phyloP scores from a whole-genome alignment of 257 asterid genomes.

The Penstemon barbatus region DNA sequence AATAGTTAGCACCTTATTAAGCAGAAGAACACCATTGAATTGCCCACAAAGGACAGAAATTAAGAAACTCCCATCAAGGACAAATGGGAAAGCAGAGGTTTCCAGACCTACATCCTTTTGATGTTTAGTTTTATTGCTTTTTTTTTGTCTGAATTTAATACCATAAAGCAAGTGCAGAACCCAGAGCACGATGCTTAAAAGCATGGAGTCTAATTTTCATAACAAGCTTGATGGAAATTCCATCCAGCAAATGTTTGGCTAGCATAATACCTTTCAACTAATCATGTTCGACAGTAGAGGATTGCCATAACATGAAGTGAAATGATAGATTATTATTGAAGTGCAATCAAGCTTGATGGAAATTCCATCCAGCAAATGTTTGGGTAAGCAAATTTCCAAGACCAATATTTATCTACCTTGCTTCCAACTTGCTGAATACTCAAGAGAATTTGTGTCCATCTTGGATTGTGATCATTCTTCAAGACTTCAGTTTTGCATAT shows the following conservation, averaged over 20 bases:
- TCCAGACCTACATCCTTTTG: too few relatives aligned
- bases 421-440: conserved; percentile 94
- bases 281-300: too few relatives aligned
- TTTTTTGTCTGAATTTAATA: conserved; percentile 11
- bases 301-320: too few relatives aligned
- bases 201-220: conserved; percentile 13
- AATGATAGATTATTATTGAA: too few relatives aligned
- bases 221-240: conserved; percentile 18
- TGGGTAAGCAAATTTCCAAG: conserved; percentile 11
- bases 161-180: conserved; percentile 7
- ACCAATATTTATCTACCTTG: conserved; percentile 60
- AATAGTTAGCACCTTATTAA: conserved; percentile 39
- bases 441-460: conserved; percentile 73
- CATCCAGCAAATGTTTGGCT: conserved; percentile 7
- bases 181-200: conserved; percentile 2
- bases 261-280: too few relatives aligned
- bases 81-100: neutral
- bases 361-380: too few relatives aligned
- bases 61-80: conserved; percentile 2
- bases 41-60: conserved; percentile 8
- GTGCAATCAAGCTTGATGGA: too few relatives aligned
- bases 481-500: conserved; percentile 96
- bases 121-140: conserved; percentile 5
- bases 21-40: conserved; percentile 20
- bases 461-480: conserved; percentile 77